These are phyloP conservation scores for Boletellus emodensis DNA, from an alignment of 768 basidiomycete genomes.

Conservation along the genomic window DNA sequence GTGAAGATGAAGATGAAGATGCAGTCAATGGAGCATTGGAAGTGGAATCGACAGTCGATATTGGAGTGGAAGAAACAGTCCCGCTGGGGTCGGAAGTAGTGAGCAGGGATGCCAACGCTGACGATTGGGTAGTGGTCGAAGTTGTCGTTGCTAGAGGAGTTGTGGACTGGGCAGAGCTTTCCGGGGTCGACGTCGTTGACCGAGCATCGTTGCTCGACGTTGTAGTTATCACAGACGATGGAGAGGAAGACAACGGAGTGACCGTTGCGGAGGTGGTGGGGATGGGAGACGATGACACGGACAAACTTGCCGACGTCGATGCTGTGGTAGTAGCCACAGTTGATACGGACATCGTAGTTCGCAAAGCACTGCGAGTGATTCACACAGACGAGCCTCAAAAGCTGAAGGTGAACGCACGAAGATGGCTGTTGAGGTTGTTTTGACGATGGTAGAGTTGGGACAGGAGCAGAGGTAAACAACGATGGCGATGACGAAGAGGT, in stretches of 20 bases:
- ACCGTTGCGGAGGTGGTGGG: slow-evolving; percentile 6
- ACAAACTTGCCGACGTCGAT: slow-evolving; percentile 14
- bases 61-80: slow-evolving; percentile 13
- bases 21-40: slow-evolving; percentile 12
- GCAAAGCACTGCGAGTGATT: slow-evolving; percentile 16
- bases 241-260: slow-evolving; percentile 5
- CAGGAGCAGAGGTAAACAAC: slow-evolving; percentile 9
- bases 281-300: slow-evolving; percentile 6
- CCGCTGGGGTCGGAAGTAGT: slow-evolving; percentile 2
- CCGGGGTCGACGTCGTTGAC: slow-evolving; percentile 17
- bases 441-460: slow-evolving; percentile 9
- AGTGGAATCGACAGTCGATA: slow-evolving; percentile 14
- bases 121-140: slow-evolving; percentile 1
- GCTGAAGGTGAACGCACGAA: slow-evolving; percentile 21
- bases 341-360: slow-evolving; percentile 11
- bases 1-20: background rate
- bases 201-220: slow-evolving; percentile 14
- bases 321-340: slow-evolving; percentile 5
- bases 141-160: slow-evolving; percentile 16
- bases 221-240: slow-evolving; percentile 15
- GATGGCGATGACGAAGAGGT: slow-evolving; percentile 5
- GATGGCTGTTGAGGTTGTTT: slow-evolving; percentile 11
- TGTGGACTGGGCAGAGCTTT: slow-evolving; percentile 21
- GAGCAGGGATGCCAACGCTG: slow-evolving; percentile 12
- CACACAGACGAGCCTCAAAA: slow-evolving; percentile 6